Conservation (phyloP, 2,329 filamentous ascomycete species). For the Epichloe typhina region DNA sequence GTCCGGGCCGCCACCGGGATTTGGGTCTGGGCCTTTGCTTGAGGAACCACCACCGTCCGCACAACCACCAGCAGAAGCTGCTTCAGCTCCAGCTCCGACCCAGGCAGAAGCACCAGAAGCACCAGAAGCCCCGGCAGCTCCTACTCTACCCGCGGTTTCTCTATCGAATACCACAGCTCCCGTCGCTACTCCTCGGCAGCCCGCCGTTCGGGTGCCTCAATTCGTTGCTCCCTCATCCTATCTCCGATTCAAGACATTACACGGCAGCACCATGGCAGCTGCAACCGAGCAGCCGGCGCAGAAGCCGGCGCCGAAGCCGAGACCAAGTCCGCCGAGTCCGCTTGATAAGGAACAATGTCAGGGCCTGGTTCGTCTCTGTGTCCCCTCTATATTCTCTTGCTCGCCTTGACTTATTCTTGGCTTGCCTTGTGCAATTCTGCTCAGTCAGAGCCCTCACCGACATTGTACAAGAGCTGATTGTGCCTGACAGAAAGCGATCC, state of each 20-base stretch:
- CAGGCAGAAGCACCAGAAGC: no score
- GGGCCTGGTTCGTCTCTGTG: slow-evolving; percentile 44
- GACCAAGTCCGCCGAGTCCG: slow-evolving; percentile 32
- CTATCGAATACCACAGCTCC: not conserved
- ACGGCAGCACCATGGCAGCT: slow-evolving; percentile 22
- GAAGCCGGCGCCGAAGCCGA: slow-evolving; percentile 7
- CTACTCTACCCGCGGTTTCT: not conserved
- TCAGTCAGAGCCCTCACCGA: not conserved
- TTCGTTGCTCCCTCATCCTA: slow-evolving; percentile 50
- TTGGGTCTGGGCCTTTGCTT: slow-evolving; percentile 3
- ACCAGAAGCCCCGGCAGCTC: not conserved
- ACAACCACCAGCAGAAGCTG: not conserved
- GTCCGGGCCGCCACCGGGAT: not conserved
- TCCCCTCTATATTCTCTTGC: not conserved
- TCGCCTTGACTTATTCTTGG: not conserved
- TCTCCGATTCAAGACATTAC: slow-evolving; percentile 29
- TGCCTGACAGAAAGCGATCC: slow-evolving; percentile 60
- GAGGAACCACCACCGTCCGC: slow-evolving; percentile 1
- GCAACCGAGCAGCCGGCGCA: slow-evolving; percentile 8
- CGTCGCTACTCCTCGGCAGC: slow-evolving; percentile 5
- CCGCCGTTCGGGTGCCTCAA: slow-evolving; percentile 29
- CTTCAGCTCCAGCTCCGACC: no score
- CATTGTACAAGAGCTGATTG: slow-evolving; percentile 6
- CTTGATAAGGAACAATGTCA: slow-evolving; percentile 67
- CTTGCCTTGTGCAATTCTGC: not conserved